These are phyloP conservation scores for Diaporthe ilicicola DNA, from an alignment of 2,329 filamentous ascomycete genomes.

Conservation along the genomic window DNA sequence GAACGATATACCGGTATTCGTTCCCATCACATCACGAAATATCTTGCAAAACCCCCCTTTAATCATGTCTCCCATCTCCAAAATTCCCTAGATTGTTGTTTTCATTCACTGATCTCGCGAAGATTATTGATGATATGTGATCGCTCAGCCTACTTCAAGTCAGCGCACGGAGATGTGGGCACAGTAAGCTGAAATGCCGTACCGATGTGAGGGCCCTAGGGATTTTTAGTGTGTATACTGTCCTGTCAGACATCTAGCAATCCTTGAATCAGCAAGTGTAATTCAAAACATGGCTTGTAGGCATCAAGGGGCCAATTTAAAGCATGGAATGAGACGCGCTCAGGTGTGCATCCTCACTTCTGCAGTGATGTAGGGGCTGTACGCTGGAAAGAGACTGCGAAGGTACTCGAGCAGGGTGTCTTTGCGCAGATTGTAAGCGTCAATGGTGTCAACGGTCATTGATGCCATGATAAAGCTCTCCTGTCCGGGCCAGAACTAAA, in stretches of 20 bases:
- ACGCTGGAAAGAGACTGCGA: not conserved
- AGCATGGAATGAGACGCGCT: no score
- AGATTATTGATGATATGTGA: not conserved
- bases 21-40: not conserved
- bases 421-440: not conserved
- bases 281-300: not conserved
- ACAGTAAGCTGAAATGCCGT: not conserved
- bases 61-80: not conserved
- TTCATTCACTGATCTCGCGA: not conserved
- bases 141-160: not conserved
- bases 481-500: not conserved
- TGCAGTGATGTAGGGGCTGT: not conserved
- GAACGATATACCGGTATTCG: no score
- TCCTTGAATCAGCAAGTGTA: not conserved
- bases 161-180: not conserved
- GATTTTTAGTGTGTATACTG: not conserved
- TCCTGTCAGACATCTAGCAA: not conserved
- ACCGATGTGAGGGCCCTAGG: not conserved
- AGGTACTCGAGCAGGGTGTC: slow-evolving; percentile 4
- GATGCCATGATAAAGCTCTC: not conserved
- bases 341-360: not conserved
- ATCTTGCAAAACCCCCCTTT: not conserved
- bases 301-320: not conserved
- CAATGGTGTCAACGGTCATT: not conserved
- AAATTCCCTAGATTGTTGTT: not conserved